phyloP scores from a whole-genome alignment of 2,329 filamentous ascomycete species.

The Sclerotinia spermophila region DNA sequence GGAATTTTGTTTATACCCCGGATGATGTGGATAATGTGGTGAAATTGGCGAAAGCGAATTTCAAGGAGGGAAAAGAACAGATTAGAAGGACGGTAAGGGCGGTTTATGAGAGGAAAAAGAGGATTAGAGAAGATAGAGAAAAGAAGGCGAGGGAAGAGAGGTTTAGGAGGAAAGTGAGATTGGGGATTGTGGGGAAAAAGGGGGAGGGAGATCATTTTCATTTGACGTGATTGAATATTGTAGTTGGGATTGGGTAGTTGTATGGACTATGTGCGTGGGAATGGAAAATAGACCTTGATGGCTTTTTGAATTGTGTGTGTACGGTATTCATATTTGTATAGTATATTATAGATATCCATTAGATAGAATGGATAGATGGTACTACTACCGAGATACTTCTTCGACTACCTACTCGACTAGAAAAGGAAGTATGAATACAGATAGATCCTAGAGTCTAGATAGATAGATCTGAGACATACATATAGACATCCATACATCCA shows the following conservation, averaged over 20 bases:
- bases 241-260: too few species aligned
- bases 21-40: slow-evolving; percentile 86
- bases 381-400: too few species aligned
- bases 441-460: not conserved
- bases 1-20: slow-evolving; percentile 96
- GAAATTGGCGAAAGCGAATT: slow-evolving; percentile 79
- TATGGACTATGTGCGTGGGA: too few species aligned
- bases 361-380: not conserved
- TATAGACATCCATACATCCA: too few species aligned
- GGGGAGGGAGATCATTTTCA: slow-evolving; percentile 51
- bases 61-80: slow-evolving; percentile 73
- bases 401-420: too few species aligned
- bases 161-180: slow-evolving; percentile 46
- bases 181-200: slow-evolving; percentile 53
- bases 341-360: not conserved
- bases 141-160: slow-evolving; percentile 40
- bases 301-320: not conserved
- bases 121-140: slow-evolving; percentile 55
- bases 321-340: too few species aligned
- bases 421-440: too few species aligned
- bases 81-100: slow-evolving; percentile 76
- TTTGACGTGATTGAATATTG: not conserved
- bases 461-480: not conserved
- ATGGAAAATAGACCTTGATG: not conserved
- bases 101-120: slow-evolving; percentile 90